A percentile compares a stretch with the other conserved stretches of the same genome.
Evolutionary conservation across 129 eudicot species (phyloP).

Genomic region (Silybum marianum): DNA sequence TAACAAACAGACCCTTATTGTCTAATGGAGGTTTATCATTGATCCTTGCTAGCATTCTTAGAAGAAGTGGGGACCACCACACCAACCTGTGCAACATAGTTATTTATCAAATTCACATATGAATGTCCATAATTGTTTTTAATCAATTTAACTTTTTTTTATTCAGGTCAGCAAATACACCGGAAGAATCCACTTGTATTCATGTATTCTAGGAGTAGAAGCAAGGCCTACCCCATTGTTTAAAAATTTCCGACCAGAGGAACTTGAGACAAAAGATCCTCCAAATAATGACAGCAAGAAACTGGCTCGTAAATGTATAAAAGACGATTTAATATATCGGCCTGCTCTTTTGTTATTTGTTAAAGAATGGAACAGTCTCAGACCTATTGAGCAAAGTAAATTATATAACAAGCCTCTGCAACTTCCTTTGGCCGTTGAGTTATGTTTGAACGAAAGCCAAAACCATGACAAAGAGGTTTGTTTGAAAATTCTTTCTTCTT

Average conservation of each 20-base stretch:
- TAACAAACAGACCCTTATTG: no score
- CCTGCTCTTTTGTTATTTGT: slow-evolving; percentile 61
- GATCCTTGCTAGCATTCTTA: no score
- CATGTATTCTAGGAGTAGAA: slow-evolving; percentile 67
- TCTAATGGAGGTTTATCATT: no score
- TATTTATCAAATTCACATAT: no score
- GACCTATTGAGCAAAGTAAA: slow-evolving; percentile 69
- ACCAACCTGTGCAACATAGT: no score
- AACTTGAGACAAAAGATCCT: slow-evolving; percentile 43
- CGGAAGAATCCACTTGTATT: slow-evolving; percentile 90
- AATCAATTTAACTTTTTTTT: background rate
- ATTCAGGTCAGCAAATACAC: slow-evolving; percentile 92
- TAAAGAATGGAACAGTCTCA: slow-evolving; percentile 75
- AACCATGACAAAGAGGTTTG: slow-evolving; percentile 81
- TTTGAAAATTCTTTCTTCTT: slow-evolving; percentile 10
- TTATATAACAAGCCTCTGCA: slow-evolving; percentile 77
- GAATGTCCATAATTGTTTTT: no score
- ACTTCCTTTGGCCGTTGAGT: slow-evolving; percentile 81
- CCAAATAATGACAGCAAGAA: slow-evolving; percentile 33
- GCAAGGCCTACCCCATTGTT: slow-evolving; percentile 76
- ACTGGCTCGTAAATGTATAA: slow-evolving; percentile 23
- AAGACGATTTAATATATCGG: slow-evolving; percentile 47
- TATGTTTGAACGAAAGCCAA: slow-evolving; percentile 68
- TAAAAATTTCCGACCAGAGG: slow-evolving; percentile 77
- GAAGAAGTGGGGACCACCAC: no score